Base-by-base conservation (phyloP, 306 rosid species). In the Lathyrus tuberosus region DNA sequence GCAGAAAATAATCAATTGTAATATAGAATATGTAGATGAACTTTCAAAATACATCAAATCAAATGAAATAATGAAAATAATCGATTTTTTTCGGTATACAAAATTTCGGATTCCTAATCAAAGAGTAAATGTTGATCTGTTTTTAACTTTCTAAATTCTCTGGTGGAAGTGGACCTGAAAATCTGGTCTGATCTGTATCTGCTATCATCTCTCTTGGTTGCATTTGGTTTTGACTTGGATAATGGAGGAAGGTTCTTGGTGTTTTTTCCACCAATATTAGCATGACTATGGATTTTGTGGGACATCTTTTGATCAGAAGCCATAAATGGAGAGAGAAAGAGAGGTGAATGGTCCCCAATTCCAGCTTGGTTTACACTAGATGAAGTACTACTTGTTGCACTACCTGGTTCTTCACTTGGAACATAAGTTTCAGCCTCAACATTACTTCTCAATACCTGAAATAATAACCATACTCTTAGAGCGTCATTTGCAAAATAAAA, bases 91-190 rank as follows among this genome's bases (percentile, higher is more conserved):
- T 43, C 31, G 59, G 68, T 63, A 53, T 54, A 71, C 67, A 77
- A 56, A 56, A 53, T 33, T 61, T 70, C 4, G 6, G 15, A 42
- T 73, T 17, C 40, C 79, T 79, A 73, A 12, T 78, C 82, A 38
- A 74, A 76, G 33, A 75, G 62, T 33, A 89, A 64, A 41, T 47
- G 81, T 61, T 82, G 73, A 54, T 79, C 77, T 31, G 16, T 30
- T 70, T 48, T 62, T 18, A 61, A 47, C 67, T 60, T 78, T 81
- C 85, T 85, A 58, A 80, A 85, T 69, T 90, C 96, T 88, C 93
- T 80, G 8, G 89, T 80, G 69, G 96, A 85, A 70, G 80, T 63
- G 42, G 91, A 90, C 87, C 89, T 90, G 67, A 71, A 78, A 65
- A 80, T 63, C 31, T 62, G 85, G 49, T 70, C 74, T 30, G 79